Conservation (phyloP, 352 stramenopile genomes). For the Pythium rishiriense region DNA sequence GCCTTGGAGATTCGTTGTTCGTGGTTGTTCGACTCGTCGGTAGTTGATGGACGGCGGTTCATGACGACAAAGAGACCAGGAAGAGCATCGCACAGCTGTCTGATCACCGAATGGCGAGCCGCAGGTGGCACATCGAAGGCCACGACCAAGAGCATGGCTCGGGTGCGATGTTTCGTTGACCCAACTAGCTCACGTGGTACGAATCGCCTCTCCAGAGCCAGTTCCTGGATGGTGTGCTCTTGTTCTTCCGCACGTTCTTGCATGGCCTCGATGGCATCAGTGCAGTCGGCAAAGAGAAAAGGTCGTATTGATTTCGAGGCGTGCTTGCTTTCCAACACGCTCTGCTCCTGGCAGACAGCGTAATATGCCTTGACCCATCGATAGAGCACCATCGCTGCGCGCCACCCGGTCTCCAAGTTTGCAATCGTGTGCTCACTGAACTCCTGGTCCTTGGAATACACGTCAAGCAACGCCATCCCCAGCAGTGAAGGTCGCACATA, state of each 20-base stretch:
- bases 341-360: slow-evolving; percentile 45
- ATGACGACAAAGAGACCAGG: slow-evolving; percentile 76
- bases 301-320: slow-evolving; percentile 15
- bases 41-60: slow-evolving; percentile 29
- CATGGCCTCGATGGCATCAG: slow-evolving; percentile 38
- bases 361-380: slow-evolving; percentile 53
- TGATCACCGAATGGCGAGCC: slow-evolving; percentile 39
- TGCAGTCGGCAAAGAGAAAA: slow-evolving; percentile 40
- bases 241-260: slow-evolving; percentile 39
- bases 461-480: slow-evolving; percentile 41
- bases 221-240: slow-evolving; percentile 33
- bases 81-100: slow-evolving; percentile 43
- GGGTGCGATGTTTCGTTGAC: slow-evolving; percentile 40
- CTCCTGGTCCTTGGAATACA: slow-evolving; percentile 43
- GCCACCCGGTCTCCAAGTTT: slow-evolving; percentile 42
- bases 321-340: slow-evolving; percentile 30
- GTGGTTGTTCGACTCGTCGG: neutral
- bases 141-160: slow-evolving; percentile 69
- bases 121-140: slow-evolving; percentile 60
- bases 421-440: slow-evolving; percentile 58
- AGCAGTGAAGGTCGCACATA: slow-evolving; percentile 43
- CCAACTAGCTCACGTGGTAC: slow-evolving; percentile 47
- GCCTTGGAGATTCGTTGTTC: slow-evolving; percentile 3
- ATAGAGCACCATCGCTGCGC: slow-evolving; percentile 55
- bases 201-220: slow-evolving; percentile 54